Percentiles rank a stretch among this genome's conserved stretches.
phyloP scores from a whole-genome alignment of 2,329 filamentous ascomycete species.

The Zymoseptoria pseudotritici region DNA sequence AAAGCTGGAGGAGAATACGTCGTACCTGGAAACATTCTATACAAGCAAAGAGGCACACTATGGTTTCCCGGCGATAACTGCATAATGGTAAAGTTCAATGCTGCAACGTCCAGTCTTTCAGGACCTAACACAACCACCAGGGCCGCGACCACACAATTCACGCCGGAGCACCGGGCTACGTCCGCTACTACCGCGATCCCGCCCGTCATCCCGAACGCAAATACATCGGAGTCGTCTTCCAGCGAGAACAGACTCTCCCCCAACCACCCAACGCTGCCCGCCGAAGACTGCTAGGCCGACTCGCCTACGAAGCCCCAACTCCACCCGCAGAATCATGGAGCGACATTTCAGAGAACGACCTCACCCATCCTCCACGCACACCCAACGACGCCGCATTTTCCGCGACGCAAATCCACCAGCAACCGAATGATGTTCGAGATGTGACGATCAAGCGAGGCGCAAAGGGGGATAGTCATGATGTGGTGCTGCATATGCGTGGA shows the following conservation, averaged over 20 bases:
- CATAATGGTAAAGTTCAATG: constrained; percentile 50
- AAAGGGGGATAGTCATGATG: constrained; percentile 30
- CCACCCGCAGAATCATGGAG: constrained; percentile 1
- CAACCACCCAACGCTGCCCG: constrained; percentile 66
- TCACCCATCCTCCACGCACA: constrained; percentile 9
- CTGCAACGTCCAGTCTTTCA: neutral
- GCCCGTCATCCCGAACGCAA: constrained; percentile 73
- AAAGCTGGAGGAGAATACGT: constrained; percentile 89
- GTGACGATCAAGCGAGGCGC: constrained; percentile 20
- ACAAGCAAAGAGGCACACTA: constrained; percentile 86
- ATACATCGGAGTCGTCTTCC: constrained; percentile 89
- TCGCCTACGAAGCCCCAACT: constrained; percentile 37
- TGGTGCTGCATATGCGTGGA: constrained; percentile 39
- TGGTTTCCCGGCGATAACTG: constrained; percentile 97
- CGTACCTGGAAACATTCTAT: constrained; percentile 94
- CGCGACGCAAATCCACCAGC: constrained; percentile 14
- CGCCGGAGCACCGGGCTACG: constrained; percentile 76
- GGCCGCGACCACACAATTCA: constrained; percentile 96
- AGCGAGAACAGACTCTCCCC: constrained; percentile 73
- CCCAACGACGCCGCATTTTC: constrained; percentile 11
- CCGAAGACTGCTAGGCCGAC: constrained; percentile 68
- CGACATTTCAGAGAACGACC: constrained; percentile 9
- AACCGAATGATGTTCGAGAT: constrained; percentile 16
- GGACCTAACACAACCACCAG: constrained; percentile 8
- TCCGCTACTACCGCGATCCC: constrained; percentile 94